Evolutionary conservation across 1,139 yeast genomes (phyloP), one percentile per base, ranked within the genome.

Genomic region (Lodderomyces pseudojiufengensis): DNA sequence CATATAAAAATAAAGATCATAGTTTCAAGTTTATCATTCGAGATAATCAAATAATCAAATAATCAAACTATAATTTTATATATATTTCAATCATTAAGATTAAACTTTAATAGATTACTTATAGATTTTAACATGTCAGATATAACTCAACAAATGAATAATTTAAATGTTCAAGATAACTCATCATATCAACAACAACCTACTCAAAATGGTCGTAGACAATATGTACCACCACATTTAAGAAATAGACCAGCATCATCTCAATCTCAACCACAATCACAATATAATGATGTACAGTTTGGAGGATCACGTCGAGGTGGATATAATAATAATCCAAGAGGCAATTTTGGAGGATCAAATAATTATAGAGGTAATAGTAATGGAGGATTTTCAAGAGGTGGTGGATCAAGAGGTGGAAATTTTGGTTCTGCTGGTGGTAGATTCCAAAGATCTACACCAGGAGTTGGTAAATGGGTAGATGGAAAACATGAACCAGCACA

Each of bases 401-500:
- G 60, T 33, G 49, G 47, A 43, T 43, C 48, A 29, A 62, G 65
- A 35, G 63, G 67, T 24, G 39, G 39, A 27, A 26, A 28, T 16
- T 29, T 27, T 24, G 36, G 29, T 32, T 28, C 26, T 26, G 32
- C 26, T 32, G 61, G 63, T 34, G 62, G 63, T 33, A 54, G 67
- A 41, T 60, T 55, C 44, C 42, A 42, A 45, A 41, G 43, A 39
- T 36, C 43, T 46, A 25, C 38, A n/a, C 65, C 71, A 20, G 76
- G 78, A 44, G 74, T 72, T 42, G 95, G 95, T 51, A 73, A 72
- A 50, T 92, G 90, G 79, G 80, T 73, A 42, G 85, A 90, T 55
- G 97, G 97, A 50, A 78, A 79, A 58, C 98, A 92, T 61, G 73
- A 79, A 48, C 95, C 95, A 40, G 87, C 95, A 41, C 75, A 80